A percentile compares a stretch with the other conserved stretches of the same genome.
Conservation (phyloP, 78 protist genomes). For the Dictyostelium discoideum region DNA sequence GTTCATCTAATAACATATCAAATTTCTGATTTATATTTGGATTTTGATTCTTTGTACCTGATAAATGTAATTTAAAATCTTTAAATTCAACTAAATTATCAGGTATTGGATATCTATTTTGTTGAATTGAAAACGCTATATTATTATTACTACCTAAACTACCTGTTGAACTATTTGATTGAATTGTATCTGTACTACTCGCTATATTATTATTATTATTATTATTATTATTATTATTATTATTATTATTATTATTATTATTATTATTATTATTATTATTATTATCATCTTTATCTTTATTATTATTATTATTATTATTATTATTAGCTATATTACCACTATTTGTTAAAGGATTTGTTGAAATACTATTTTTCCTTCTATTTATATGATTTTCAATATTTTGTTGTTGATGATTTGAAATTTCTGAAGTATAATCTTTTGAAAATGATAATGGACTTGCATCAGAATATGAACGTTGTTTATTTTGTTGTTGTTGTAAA, state of each 20-base stretch:
- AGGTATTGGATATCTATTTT: background rate
- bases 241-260: background rate
- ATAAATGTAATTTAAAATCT: conserved; percentile 52
- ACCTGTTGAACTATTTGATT: background rate
- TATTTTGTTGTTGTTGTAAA: background rate
- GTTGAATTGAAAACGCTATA: conserved; percentile 14
- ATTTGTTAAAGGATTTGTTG: background rate
- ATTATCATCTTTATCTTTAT: background rate
- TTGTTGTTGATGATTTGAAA: conserved; percentile 28
- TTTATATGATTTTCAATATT: background rate
- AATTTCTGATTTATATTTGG: conserved; percentile 44
- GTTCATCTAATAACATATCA: conserved; percentile 41
- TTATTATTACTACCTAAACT: background rate
- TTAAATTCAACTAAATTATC: conserved; percentile 34
- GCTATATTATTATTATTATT: background rate
- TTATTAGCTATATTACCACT: background rate
- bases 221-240: background rate
- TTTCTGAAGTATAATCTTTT: background rate
- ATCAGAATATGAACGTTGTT: conserved; percentile 57
- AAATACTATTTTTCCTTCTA: conserved; percentile 13
- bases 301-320: background rate
- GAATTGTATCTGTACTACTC: background rate
- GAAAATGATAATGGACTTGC: conserved; percentile 57
- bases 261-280: background rate
- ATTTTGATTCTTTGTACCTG: conserved; percentile 23